These are phyloP conservation scores for Sordariomycetes sp. DNA, from an alignment of 2,329 filamentous ascomycete genomes.

Conservation along the genomic window DNA sequence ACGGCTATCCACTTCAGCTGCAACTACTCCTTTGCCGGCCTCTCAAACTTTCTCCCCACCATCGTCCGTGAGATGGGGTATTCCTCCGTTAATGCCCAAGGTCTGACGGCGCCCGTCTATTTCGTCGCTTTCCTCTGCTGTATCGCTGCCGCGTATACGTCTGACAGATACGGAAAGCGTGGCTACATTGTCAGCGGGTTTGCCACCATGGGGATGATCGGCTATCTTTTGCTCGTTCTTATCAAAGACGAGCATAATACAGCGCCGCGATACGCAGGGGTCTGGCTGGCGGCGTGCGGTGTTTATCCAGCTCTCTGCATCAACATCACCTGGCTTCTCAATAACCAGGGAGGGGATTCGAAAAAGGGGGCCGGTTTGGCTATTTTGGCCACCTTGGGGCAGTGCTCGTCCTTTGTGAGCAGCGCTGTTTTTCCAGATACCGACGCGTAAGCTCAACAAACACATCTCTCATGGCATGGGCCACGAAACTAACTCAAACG, in stretches of 20 bases:
- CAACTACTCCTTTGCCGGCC: constrained; percentile 23
- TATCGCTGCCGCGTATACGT: constrained; percentile 17
- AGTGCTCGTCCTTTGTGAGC: constrained; percentile 18
- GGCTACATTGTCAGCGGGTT: constrained; percentile 20
- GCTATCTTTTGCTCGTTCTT: constrained; percentile 17
- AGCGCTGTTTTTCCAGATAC: constrained; percentile 13
- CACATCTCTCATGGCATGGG: neutral
- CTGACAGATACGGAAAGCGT: constrained; percentile 22
- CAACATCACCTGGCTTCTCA: constrained; percentile 19
- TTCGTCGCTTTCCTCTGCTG: constrained; percentile 24
- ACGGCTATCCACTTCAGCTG: constrained; percentile 25
- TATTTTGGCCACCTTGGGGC: constrained; percentile 15
- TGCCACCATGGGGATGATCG: constrained; percentile 13
- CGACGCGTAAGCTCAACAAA: constrained; percentile 11
- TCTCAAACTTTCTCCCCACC: constrained; percentile 29
- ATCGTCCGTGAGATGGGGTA: constrained; percentile 28
- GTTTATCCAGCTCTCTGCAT: constrained; percentile 17
- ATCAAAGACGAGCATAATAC: constrained; percentile 12
- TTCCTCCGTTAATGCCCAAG: constrained; percentile 24
- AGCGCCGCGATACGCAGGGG: constrained; percentile 21
- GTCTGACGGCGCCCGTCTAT: constrained; percentile 28
- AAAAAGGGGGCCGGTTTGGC: constrained; percentile 16
- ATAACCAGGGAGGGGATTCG: constrained; percentile 18
- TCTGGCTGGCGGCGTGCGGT: constrained; percentile 23
- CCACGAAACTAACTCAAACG: neutral